A percentile compares a stretch with the other conserved stretches of the same genome.
phyloP scores from a whole-genome alignment of 805 yeast genomes.

The Phaffomyces antillensis region DNA sequence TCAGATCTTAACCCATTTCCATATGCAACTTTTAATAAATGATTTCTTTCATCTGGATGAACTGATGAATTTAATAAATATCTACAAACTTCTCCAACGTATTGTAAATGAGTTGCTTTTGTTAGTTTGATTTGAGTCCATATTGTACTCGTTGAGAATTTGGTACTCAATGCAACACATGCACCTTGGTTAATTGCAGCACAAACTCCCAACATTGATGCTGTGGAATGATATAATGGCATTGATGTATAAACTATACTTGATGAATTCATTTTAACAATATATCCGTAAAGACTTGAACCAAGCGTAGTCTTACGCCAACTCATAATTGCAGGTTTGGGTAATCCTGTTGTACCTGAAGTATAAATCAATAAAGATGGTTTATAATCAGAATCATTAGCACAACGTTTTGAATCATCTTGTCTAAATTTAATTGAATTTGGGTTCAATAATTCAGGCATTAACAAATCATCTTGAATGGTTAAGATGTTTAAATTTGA shows the following conservation, averaged over 20 bases:
- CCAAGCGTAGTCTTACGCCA: conserved; percentile 84
- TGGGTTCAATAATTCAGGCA: conserved; percentile 31
- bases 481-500: conserved; percentile 40
- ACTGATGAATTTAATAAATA: conserved; percentile 62
- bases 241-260: conserved; percentile 77
- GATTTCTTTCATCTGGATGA: conserved; percentile 59
- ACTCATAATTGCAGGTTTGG: conserved; percentile 88
- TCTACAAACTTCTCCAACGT: conserved; percentile 93
- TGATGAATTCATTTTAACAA: conserved; percentile 47
- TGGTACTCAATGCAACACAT: conserved; percentile 68
- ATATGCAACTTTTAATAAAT: conserved; percentile 60
- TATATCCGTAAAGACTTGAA: conserved; percentile 57
- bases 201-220: conserved; percentile 77
- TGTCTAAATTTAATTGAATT: conserved; percentile 46
- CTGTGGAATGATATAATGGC: conserved; percentile 96
- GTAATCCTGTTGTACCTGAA: conserved; percentile 92
- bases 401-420: conserved; percentile 49
- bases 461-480: conserved; percentile 44
- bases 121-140: conserved; percentile 82
- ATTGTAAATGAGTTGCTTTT: conserved; percentile 76
- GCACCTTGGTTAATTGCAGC: conserved; percentile 65
- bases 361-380: conserved; percentile 77
- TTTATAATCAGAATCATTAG: conserved; percentile 47
- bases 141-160: conserved; percentile 75
- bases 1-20: conserved; percentile 91